These are phyloP conservation scores for Alternaria ethzedia DNA, from an alignment of 2,329 filamentous ascomycete genomes.

Conservation along the genomic window DNA sequence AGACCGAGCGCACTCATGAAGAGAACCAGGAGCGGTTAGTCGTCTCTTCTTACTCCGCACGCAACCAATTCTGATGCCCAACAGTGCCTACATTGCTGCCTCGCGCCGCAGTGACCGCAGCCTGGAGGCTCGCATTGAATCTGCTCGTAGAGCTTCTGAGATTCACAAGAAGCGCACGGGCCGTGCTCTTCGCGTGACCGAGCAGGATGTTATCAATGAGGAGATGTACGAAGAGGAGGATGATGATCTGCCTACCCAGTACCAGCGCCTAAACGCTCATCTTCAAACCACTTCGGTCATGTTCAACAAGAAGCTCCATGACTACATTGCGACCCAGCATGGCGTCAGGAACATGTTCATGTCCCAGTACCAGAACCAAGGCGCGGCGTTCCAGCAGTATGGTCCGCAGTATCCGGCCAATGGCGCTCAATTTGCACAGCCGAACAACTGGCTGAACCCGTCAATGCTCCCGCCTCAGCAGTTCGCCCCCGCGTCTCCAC, in stretches of 20 bases:
- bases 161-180: conserved; percentile 90
- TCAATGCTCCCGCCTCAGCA: conserved; percentile 45
- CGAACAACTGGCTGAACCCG: conserved; percentile 38
- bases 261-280: conserved; percentile 67
- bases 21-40: conserved; percentile 76
- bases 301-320: conserved; percentile 67
- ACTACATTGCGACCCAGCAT: conserved; percentile 64
- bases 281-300: conserved; percentile 66
- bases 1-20: conserved; percentile 78
- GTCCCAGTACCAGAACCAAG: conserved; percentile 34
- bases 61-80: conserved; percentile 17
- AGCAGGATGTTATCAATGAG: conserved; percentile 86
- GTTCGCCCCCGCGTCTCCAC: conserved; percentile 37
- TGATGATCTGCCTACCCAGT: conserved; percentile 74
- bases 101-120: conserved; percentile 86
- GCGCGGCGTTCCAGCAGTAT: conserved; percentile 19
- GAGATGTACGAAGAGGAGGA: conserved; percentile 98
- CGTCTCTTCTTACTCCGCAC: neutral
- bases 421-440: conserved; percentile 23
- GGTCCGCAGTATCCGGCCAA: conserved; percentile 29
- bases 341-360: conserved; percentile 58
- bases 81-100: conserved; percentile 87
- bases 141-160: conserved; percentile 84
- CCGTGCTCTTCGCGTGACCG: conserved; percentile 78
- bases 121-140: conserved; percentile 86